phyloP scores from a whole-genome alignment of 169 alveolate species.

The Plasmodium gonderi region DNA sequence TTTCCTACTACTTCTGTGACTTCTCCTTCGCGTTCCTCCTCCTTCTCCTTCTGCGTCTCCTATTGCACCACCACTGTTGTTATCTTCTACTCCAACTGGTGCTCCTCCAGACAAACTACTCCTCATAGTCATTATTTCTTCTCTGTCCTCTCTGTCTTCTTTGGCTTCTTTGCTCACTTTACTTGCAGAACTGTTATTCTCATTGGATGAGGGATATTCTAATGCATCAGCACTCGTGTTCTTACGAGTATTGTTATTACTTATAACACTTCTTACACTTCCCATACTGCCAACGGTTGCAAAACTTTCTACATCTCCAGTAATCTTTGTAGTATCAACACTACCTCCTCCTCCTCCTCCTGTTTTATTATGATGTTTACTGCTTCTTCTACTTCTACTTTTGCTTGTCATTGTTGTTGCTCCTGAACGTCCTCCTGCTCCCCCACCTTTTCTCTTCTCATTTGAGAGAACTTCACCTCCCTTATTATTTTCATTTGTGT shows the following conservation, averaged over 20 bases:
- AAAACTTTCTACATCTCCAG: not conserved
- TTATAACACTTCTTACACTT: not conserved
- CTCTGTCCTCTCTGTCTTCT: not conserved
- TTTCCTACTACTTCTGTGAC: constrained; percentile 23
- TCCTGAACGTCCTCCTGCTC: not conserved
- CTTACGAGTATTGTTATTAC: not conserved
- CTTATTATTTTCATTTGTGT: not conserved
- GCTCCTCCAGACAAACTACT: too few species aligned
- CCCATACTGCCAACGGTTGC: not conserved
- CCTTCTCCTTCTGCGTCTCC: not conserved
- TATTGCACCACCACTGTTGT: not conserved
- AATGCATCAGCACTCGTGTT: constrained; percentile 1
- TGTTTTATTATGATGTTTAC: too few species aligned
- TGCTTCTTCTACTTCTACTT: too few species aligned
- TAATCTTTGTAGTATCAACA: too few species aligned
- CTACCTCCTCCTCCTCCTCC: too few species aligned
- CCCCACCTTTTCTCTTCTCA: not conserved
- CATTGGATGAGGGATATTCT: constrained; percentile 32
- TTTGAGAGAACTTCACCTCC: not conserved
- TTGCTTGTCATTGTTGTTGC: too few species aligned
- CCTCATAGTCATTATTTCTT: not conserved
- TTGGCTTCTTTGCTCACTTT: not conserved
- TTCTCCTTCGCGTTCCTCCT: not conserved
- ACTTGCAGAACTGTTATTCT: constrained; percentile 3
- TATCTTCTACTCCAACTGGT: not conserved